These are phyloP conservation scores for Cryptococcus amylolentus DNA, from an alignment of 1,284 basidiomycete genomes.

Conservation along the genomic window DNA sequence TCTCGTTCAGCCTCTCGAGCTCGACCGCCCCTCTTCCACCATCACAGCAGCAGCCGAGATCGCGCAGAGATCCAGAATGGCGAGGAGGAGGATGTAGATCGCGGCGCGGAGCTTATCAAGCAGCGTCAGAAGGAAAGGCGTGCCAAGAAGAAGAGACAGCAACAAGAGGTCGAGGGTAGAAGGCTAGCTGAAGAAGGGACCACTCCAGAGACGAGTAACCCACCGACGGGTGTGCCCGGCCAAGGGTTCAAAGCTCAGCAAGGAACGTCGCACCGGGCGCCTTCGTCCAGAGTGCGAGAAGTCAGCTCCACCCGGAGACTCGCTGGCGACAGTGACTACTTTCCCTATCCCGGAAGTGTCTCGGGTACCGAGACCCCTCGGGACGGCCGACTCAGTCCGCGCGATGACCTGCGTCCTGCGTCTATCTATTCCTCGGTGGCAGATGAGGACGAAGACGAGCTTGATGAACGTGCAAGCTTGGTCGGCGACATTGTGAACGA, in stretches of 20 bases:
- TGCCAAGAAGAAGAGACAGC: constrained; percentile 35
- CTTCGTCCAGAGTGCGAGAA: constrained; percentile 18
- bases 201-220: constrained; percentile 16
- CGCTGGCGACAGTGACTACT: constrained; percentile 19
- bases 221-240: constrained; percentile 15
- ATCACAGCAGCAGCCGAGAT: constrained; percentile 1
- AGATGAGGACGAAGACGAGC: constrained; percentile 34
- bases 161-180: constrained; percentile 21
- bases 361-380: constrained; percentile 25
- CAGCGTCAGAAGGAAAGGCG: constrained; percentile 54
- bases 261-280: constrained; percentile 7
- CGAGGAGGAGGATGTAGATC: constrained; percentile 54
- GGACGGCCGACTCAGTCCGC: constrained; percentile 22
- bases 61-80: constrained; percentile 32
- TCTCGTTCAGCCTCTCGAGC: constrained; percentile 27
- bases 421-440: constrained; percentile 26
- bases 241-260: constrained; percentile 22
- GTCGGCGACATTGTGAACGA: constrained; percentile 32
- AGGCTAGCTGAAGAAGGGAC: constrained; percentile 19
- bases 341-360: constrained; percentile 20
- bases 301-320: constrained; percentile 12
- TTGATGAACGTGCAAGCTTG: constrained; percentile 17
- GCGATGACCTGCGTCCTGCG: constrained; percentile 21
- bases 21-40: constrained; percentile 6
- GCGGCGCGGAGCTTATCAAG: constrained; percentile 57